Evolutionary conservation across 805 yeast species (phyloP), one percentile per base, ranked within the genome.

Genomic region (Komagataella pseudopastoris): DNA sequence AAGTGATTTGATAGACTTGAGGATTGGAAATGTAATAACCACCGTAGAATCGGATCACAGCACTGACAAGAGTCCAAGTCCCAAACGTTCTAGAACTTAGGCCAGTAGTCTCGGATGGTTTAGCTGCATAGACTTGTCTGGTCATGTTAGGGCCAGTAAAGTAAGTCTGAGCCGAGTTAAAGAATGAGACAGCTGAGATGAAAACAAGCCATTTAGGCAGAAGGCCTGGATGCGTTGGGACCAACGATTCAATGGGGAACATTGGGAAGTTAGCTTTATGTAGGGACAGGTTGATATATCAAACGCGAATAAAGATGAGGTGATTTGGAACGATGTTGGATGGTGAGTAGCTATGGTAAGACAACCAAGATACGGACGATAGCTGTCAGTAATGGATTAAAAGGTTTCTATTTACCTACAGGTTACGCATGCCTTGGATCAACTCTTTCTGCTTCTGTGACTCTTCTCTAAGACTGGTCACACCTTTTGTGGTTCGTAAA

Each of bases 81-180:
- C 99, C 99, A 65, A 93, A 93, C 0, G 99, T 91, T 60, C 99
- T 78, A n/a, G 96, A 96, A 58, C 93, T 81, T 57, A 93, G 72
- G 12, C 63, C 61, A 2, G 72, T 66, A 23, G 83, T 84, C 63
- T 85, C 77, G 6, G 62, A 56, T 14, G 90, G 88, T 48, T 76
- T 67, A 50, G 67, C 72, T 39, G 77, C 83, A 63, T 93, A 93
- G 6, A 93, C 97, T 56, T 81, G 75, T 58, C 85, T 80, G 2
- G 96, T 86, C 51, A 93, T 74, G 24, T 75, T 72, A 24, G 85
- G 72, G 47, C 89, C 93, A 39, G 88, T 78, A 48, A 78, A 65
- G 67, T 90, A 93, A 12, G 93, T 82, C 68, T 93, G 99, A 20
- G 77, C 70, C 0, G 97, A 88, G 66, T 93, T 93, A 74, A 93